These are phyloP conservation scores for Dactylella cylindrospora DNA, from an alignment of 2,329 filamentous ascomycete species.

Conservation along the genomic window DNA sequence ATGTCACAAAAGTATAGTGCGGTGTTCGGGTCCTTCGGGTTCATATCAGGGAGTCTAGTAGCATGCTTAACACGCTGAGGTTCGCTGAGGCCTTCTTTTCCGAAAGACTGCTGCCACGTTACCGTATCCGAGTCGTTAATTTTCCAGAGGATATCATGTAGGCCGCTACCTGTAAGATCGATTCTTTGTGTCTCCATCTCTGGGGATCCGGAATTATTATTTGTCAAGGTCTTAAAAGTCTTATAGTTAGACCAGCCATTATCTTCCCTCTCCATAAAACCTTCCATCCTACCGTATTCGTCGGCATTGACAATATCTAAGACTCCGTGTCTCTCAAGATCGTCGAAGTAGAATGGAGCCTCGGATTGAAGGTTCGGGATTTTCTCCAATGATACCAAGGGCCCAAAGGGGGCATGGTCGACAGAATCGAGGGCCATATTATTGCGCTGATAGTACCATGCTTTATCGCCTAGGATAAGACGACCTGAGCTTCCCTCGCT, in stretches of 20 bases:
- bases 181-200: slow-evolving; percentile 11
- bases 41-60: neutral
- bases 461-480: slow-evolving; percentile 17
- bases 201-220: slow-evolving; percentile 3
- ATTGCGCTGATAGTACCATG: slow-evolving; percentile 45
- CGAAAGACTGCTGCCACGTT: neutral
- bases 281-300: neutral
- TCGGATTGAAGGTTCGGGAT: neutral
- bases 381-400: neutral
- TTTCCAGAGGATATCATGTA: slow-evolving; percentile 46
- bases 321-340: slow-evolving; percentile 13
- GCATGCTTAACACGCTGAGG: slow-evolving; percentile 4
- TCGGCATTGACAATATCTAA: neutral
- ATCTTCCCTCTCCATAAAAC: neutral
- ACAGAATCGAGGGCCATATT: slow-evolving; percentile 1
- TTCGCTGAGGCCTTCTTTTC: neutral
- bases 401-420: neutral
- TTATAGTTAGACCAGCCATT: slow-evolving; percentile 10
- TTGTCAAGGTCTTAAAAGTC: slow-evolving; percentile 17
- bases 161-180: slow-evolving; percentile 49
- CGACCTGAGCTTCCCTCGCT: slow-evolving; percentile 47
- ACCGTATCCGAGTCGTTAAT: slow-evolving; percentile 2
- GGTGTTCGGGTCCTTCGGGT: slow-evolving; percentile 13
- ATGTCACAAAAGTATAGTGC: slow-evolving; percentile 48
- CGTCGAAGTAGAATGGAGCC: slow-evolving; percentile 6